These are phyloP conservation scores for Alternaria brassicicola DNA, from an alignment of 2,329 filamentous ascomycete species.

Conservation along the genomic window DNA sequence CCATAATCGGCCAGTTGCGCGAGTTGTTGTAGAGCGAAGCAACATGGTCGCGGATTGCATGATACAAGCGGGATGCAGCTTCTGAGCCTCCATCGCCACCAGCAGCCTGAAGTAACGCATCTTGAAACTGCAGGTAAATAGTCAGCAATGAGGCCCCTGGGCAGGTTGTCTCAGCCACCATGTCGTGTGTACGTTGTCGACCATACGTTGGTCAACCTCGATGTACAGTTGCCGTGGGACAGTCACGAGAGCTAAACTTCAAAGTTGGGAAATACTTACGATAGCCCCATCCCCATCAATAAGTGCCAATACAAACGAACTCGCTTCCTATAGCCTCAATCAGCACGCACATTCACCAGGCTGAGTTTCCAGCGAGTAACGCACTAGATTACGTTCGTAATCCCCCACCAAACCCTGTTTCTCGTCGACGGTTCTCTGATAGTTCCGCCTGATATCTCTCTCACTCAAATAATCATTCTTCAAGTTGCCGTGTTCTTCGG, in stretches of 20 bases:
- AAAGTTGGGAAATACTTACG: conserved; percentile 35
- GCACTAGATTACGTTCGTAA: conserved; percentile 35
- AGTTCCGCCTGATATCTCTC: conserved; percentile 39
- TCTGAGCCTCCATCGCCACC: conserved; percentile 53
- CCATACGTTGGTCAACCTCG: neutral
- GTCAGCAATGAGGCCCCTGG: neutral
- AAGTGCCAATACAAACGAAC: conserved; percentile 54
- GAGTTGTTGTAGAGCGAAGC: conserved; percentile 49
- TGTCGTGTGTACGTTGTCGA: neutral
- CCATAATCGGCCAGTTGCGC: conserved; percentile 53
- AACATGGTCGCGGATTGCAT: conserved; percentile 52
- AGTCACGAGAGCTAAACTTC: neutral
- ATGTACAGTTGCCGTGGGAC: neutral
- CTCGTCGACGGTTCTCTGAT: conserved; percentile 35
- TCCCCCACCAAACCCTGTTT: conserved; percentile 27
- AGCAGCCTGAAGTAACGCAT: conserved; percentile 51
- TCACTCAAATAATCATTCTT: conserved; percentile 43
- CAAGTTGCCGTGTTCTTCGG: conserved; percentile 34
- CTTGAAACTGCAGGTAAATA: conserved; percentile 48
- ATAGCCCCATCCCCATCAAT: conserved; percentile 59
- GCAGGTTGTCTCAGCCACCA: neutral
- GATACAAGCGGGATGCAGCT: conserved; percentile 52
- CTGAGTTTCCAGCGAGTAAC: conserved; percentile 9
- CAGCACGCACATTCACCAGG: conserved; percentile 6
- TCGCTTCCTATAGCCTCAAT: conserved; percentile 34